These are phyloP conservation scores for Trametes polyzona DNA, from an alignment of 1,284 basidiomycete genomes.

Conservation along the genomic window DNA sequence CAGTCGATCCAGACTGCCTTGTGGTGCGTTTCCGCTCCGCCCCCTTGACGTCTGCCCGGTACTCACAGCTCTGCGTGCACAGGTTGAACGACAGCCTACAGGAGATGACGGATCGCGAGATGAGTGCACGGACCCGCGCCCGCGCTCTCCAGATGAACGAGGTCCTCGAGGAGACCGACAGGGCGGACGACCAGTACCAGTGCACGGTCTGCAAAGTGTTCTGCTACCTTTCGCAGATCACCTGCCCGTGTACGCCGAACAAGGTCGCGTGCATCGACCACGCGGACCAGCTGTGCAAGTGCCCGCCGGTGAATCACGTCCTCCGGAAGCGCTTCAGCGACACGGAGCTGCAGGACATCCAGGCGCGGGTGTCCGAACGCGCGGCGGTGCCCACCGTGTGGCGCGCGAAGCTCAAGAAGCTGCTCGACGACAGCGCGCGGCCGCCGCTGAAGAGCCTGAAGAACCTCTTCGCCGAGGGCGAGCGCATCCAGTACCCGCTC, in stretches of 20 bases:
- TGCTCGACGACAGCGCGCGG: slow-evolving; percentile 68
- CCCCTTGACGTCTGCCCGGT: neutral
- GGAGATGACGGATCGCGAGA: slow-evolving; percentile 91
- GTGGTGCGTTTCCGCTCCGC: slow-evolving; percentile 64
- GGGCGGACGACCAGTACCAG: slow-evolving; percentile 92
- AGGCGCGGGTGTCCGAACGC: slow-evolving; percentile 67
- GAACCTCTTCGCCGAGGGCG: slow-evolving; percentile 83
- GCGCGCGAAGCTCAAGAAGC: slow-evolving; percentile 71
- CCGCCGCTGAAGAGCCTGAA: slow-evolving; percentile 80
- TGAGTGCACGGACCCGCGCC: slow-evolving; percentile 65
- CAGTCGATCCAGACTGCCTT: slow-evolving; percentile 91
- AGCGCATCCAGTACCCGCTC: slow-evolving; percentile 79
- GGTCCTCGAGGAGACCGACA: slow-evolving; percentile 78
- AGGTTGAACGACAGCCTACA: slow-evolving; percentile 85
- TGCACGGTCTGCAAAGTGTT: slow-evolving; percentile 94
- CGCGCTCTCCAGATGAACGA: slow-evolving; percentile 67
- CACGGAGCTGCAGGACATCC: slow-evolving; percentile 73
- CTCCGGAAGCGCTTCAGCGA: slow-evolving; percentile 87
- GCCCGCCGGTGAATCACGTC: slow-evolving; percentile 58
- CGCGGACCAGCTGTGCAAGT: slow-evolving; percentile 77
- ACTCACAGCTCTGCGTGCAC: slow-evolving; percentile 9
- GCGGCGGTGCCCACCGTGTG: slow-evolving; percentile 79
- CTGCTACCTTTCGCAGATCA: slow-evolving; percentile 94
- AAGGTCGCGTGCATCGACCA: slow-evolving; percentile 90
- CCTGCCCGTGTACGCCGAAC: slow-evolving; percentile 70